These are phyloP conservation scores for Kazachstania taianensis DNA, from an alignment of 805 yeast genomes.

Conservation along the genomic window DNA sequence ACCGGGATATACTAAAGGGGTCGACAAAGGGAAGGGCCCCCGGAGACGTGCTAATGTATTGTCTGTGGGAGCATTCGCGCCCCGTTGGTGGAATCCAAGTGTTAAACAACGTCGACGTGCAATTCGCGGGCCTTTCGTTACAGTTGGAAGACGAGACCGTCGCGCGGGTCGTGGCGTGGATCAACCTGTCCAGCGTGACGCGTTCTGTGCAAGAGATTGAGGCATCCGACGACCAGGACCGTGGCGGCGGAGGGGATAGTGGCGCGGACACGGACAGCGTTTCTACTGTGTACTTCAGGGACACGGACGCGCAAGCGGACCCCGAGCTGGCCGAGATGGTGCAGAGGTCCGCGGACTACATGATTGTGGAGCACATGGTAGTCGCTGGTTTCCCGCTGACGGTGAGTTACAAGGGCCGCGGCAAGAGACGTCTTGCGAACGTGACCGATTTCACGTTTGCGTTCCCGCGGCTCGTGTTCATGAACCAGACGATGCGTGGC, in stretches of 20 bases:
- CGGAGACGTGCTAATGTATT: conserved; percentile 20
- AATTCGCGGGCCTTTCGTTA: conserved; percentile 55
- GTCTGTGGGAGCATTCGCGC: conserved; percentile 68
- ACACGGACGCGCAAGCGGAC: conserved; percentile 9
- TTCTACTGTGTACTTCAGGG: conserved; percentile 3
- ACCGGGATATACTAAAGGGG: conserved; percentile 51
- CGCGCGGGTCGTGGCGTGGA: conserved; percentile 48
- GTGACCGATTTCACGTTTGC: conserved; percentile 62
- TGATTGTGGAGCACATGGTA: conserved; percentile 53
- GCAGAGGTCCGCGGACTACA: conserved; percentile 58
- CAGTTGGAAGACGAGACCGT: conserved; percentile 68
- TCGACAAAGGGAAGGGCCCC: not conserved
- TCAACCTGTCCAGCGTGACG: conserved; percentile 25
- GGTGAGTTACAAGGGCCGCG: conserved; percentile 70
- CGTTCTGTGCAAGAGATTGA: not conserved
- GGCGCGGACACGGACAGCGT: conserved; percentile 5
- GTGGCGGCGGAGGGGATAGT: no score
- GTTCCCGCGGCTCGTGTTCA: conserved; percentile 51
- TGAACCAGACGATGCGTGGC: conserved; percentile 60
- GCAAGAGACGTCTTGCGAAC: conserved; percentile 58
- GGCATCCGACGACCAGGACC: conserved; percentile 1
- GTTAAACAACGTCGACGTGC: conserved; percentile 51
- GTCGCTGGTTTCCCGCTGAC: conserved; percentile 44
- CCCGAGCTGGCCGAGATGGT: conserved; percentile 55
- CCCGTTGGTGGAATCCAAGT: conserved; percentile 91